Percentiles rank a stretch among this genome's conserved stretches.
phyloP scores from a whole-genome alignment of 805 yeast genomes.

The Teunomyces funiuensis region DNA sequence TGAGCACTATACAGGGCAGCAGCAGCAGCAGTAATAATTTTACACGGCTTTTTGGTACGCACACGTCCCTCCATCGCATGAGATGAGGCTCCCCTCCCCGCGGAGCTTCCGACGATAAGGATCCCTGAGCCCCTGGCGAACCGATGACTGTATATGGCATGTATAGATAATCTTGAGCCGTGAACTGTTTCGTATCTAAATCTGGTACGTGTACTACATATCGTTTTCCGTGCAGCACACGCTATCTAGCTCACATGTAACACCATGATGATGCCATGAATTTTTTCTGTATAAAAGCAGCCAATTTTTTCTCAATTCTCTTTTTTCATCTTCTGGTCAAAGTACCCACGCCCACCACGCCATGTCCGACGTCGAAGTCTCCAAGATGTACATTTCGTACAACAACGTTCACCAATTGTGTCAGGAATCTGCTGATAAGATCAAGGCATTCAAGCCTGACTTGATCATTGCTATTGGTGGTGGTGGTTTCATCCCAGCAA shows the following conservation, averaged over 20 bases:
- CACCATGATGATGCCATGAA: neutral
- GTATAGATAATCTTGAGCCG: too few relatives aligned
- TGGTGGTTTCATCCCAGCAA: conserved; percentile 97
- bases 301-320: neutral
- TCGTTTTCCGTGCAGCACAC: neutral
- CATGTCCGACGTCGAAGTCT: conserved; percentile 21
- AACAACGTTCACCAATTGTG: conserved; percentile 78
- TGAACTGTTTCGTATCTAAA: too few relatives aligned
- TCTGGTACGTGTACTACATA: too few relatives aligned
- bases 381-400: conserved; percentile 73
- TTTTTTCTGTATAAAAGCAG: conserved; percentile 4
- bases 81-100: neutral
- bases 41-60: neutral
- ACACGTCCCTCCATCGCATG: neutral
- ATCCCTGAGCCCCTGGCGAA: neutral
- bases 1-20: neutral
- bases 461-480: conserved; percentile 95
- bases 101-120: conserved; percentile 4
- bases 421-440: conserved; percentile 57
- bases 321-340: conserved; percentile 5
- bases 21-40: neutral
- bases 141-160: too few relatives aligned
- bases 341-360: conserved; percentile 3
- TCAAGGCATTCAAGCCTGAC: conserved; percentile 78
- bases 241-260: neutral